phyloP scores from a whole-genome alignment of 306 rosid species.

The Castanea mollissima region DNA sequence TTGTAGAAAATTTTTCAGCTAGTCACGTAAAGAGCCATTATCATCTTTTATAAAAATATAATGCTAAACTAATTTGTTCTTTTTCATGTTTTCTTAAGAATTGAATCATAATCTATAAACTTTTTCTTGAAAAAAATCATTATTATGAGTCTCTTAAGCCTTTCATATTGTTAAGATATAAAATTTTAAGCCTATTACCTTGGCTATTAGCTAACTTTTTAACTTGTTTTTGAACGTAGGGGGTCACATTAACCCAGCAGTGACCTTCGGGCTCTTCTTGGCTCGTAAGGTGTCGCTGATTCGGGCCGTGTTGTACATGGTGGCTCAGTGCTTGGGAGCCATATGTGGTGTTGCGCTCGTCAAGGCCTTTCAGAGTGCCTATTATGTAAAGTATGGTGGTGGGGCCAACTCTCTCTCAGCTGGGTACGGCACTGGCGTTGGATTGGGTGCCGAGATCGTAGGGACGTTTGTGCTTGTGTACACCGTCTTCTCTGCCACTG shows the following conservation, averaged over 20 bases:
- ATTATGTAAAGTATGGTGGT: slow-evolving; percentile 54
- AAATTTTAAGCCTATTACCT: too few relatives aligned
- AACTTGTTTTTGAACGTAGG: slow-evolving; percentile 36
- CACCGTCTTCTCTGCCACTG: slow-evolving; percentile 95
- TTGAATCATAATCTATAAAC: too few relatives aligned
- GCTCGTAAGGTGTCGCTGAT: slow-evolving; percentile 89
- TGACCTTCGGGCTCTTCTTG: slow-evolving; percentile 86
- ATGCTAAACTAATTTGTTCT: too few relatives aligned
- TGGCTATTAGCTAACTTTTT: background rate
- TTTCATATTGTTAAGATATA: background rate
- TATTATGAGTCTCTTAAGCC: background rate
- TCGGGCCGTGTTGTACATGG: slow-evolving; percentile 79
- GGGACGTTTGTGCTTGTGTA: slow-evolving; percentile 88
- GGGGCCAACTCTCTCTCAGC: slow-evolving; percentile 58
- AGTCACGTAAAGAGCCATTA: too few relatives aligned
- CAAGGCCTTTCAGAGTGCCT: slow-evolving; percentile 66
- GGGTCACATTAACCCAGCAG: slow-evolving; percentile 99
- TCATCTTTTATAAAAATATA: too few relatives aligned
- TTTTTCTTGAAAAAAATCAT: too few relatives aligned
- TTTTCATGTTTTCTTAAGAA: too few relatives aligned
- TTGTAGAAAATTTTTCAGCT: too few relatives aligned
- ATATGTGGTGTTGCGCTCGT: slow-evolving; percentile 85
- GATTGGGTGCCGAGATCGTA: slow-evolving; percentile 80
- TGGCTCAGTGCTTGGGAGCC: slow-evolving; percentile 91
- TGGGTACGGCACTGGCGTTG: slow-evolving; percentile 61